Conservation (phyloP, 371 early-diverging fungal species). For the Apophysomyces variabilis region DNA sequence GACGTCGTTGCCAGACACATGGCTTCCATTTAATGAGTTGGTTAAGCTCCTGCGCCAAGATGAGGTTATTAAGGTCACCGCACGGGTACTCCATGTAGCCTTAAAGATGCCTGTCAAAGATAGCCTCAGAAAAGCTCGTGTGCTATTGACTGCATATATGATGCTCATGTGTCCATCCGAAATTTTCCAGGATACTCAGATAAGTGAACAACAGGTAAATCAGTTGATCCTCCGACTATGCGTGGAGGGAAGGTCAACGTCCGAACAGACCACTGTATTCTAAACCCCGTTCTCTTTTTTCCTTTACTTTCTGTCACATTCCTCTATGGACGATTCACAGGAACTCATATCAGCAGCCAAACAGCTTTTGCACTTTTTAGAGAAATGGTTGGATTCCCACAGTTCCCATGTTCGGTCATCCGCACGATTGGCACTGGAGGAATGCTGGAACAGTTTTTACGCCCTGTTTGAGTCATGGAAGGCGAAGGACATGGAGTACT, state of each 20-base stretch:
- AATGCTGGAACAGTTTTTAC: slow-evolving; percentile 63
- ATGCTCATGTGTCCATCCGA: slow-evolving; percentile 66
- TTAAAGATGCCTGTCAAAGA: slow-evolving; percentile 34
- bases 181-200: slow-evolving; percentile 56
- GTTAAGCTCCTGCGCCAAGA: slow-evolving; percentile 32
- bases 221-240: slow-evolving; percentile 11
- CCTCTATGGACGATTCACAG: slow-evolving; percentile 30
- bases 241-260: background rate
- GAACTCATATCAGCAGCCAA: slow-evolving; percentile 47
- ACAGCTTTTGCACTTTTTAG: slow-evolving; percentile 56
- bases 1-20: slow-evolving; percentile 27
- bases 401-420: slow-evolving; percentile 30
- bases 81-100: slow-evolving; percentile 33
- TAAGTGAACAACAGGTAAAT: slow-evolving; percentile 58
- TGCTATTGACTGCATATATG: slow-evolving; percentile 73
- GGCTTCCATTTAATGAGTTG: slow-evolving; percentile 39
- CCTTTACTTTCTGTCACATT: background rate
- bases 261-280: background rate
- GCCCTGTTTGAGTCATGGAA: slow-evolving; percentile 76
- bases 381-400: slow-evolving; percentile 53
- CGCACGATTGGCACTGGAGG: slow-evolving; percentile 43
- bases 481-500: slow-evolving; percentile 60
- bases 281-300: slow-evolving; percentile 14
- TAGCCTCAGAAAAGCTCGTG: slow-evolving; percentile 54
- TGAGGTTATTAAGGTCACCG: slow-evolving; percentile 39